Percentiles rank a stretch among this genome's conserved stretches.
These are phyloP conservation scores for Globisporangium echinulatum DNA, from an alignment of 352 stramenopile genomes.

Conservation along the genomic window DNA sequence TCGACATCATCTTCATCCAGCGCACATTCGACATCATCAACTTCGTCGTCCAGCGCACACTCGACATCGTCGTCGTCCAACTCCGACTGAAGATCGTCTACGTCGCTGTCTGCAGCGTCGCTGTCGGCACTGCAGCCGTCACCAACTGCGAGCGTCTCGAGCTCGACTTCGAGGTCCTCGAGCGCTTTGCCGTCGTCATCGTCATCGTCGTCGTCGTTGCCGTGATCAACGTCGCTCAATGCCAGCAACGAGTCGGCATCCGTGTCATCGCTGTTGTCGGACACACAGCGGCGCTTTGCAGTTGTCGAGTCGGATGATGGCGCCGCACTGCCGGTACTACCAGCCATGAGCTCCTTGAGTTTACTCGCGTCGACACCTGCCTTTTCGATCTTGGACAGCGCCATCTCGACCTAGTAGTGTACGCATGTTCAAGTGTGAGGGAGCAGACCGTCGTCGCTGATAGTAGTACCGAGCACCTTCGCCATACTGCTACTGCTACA, in stretches of 20 bases:
- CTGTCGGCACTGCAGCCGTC: not conserved
- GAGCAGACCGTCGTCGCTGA: too few species aligned
- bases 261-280: constrained; percentile 4
- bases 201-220: constrained; percentile 6
- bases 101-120: not conserved
- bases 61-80: constrained; percentile 11
- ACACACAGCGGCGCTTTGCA: not conserved
- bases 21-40: not conserved
- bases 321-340: constrained; percentile 2
- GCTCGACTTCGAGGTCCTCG: constrained; percentile 10
- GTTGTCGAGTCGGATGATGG: not conserved
- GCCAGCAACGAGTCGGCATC: constrained; percentile 6
- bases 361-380: constrained; percentile 47
- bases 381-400: constrained; percentile 61
- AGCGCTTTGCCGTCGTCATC: constrained; percentile 11
- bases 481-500: too few species aligned
- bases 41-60: not conserved
- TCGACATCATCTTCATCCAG: constrained; percentile 14
- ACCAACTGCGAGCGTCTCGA: not conserved
- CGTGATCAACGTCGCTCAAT: constrained; percentile 5
- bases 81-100: not conserved
- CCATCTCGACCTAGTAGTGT: constrained; percentile 44
- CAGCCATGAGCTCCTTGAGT: constrained; percentile 27
- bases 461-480: too few species aligned
- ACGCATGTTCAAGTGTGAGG: too few species aligned